Percentiles rank a stretch among this genome's conserved stretches.
Evolutionary conservation across 2,329 filamentous ascomycete species (phyloP).

Genomic region (Cylindrodendrum hubeiense): DNA sequence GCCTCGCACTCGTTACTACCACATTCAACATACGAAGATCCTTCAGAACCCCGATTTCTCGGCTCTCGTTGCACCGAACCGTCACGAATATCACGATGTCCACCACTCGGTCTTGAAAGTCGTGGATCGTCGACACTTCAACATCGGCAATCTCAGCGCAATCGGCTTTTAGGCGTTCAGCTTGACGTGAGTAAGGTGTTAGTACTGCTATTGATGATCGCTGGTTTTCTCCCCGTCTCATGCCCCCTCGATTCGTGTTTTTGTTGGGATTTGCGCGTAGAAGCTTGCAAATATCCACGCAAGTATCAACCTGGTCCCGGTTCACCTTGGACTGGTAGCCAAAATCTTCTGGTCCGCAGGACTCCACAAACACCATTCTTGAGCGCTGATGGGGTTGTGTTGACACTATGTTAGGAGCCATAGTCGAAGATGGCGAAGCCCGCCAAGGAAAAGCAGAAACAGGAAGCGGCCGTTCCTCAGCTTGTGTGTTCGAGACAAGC

Average conservation of each 20-base stretch:
- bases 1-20: constrained; percentile 53
- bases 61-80: constrained; percentile 54
- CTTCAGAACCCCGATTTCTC: constrained; percentile 55
- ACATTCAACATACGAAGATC: constrained; percentile 57
- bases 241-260: not conserved
- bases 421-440: not conserved
- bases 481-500: constrained; percentile 49
- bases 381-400: not conserved
- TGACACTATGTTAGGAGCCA: too few species aligned
- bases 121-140: constrained; percentile 56
- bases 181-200: constrained; percentile 56
- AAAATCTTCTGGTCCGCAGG: constrained; percentile 49
- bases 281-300: constrained; percentile 48
- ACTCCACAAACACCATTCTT: constrained; percentile 50
- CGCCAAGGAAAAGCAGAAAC: constrained; percentile 32
- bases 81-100: constrained; percentile 58
- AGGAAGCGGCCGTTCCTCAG: constrained; percentile 34
- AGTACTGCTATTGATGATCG: constrained; percentile 51
- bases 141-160: constrained; percentile 36
- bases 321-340: constrained; percentile 55
- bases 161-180: constrained; percentile 45
- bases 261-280: constrained; percentile 27
- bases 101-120: constrained; percentile 57
- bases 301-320: constrained; percentile 52
- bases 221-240: not conserved